Evolutionary conservation across 2,329 filamentous ascomycete genomes (phyloP), one percentile per base, ranked within the genome.

Genomic region (Colletotrichum neosansevieriae): DNA sequence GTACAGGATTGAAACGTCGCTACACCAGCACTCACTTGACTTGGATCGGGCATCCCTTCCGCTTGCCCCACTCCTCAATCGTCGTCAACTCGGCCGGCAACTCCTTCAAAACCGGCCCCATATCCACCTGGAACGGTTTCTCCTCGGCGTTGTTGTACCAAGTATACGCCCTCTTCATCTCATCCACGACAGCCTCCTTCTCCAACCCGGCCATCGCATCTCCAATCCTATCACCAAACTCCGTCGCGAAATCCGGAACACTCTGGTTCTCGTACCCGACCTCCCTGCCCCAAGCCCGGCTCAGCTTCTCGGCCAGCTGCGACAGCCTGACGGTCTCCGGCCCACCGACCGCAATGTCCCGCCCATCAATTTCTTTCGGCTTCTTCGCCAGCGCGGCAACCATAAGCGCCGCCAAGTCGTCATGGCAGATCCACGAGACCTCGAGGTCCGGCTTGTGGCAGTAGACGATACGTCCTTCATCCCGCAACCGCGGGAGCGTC

Each of bases 81-180:
- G 36, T 2, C 38, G 54, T 58, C 54, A 58, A 19, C 38, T 45
- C 19, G 2, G 54, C 15, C 5, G 21, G 54, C 57, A 80, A 63
- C 54, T 78, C 76, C 47, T 75, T 64, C 62, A 78, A 56, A 3
- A 80, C 73, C 3, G 75, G 71, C 0, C 58, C 69, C 79, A 81
- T 80, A 64, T 81, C 75, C 17, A 80, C 72, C 24, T 76, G 76
- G 63, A 81, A 81, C 29, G 78, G 78, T 58, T 77, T 74, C 19
- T 80, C 78, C 13, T 75, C 74, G 13, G 75, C 73, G 63, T 81
- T 77, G 36, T 80, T 80, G 69, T 81, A 81, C 69, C 77, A 79
- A 6, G 79, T 79, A 70, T 81, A 80, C 9, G 79, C 79, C 70
- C 75, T 79, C 71, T 77, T 79, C 79, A 80, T 81, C 74, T 81